Evolutionary conservation across 352 stramenopile species (phyloP).

Genomic region (Phytophthora tentaculata): DNA sequence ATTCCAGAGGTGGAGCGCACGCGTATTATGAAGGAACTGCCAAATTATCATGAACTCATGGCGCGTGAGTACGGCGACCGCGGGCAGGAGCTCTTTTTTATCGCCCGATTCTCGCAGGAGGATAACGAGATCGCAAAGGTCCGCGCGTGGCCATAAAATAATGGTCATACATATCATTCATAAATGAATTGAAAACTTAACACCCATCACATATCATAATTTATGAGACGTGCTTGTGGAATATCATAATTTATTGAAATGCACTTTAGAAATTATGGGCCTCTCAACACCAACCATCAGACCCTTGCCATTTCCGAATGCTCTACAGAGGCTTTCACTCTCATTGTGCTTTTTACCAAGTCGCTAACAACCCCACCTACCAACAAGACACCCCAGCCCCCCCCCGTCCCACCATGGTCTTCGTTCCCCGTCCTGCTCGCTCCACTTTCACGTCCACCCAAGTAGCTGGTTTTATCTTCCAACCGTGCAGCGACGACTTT

Average conservation of each 20-base stretch:
- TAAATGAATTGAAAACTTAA: not conserved
- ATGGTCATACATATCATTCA: not conserved
- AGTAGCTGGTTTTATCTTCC: not conserved
- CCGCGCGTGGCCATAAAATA: conserved; percentile 6
- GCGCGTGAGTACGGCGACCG: conserved; percentile 78
- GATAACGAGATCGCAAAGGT: conserved; percentile 72
- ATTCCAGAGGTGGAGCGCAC: conserved; percentile 58
- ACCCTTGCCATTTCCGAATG: not conserved
- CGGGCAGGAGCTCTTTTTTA: conserved; percentile 92
- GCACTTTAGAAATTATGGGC: not conserved
- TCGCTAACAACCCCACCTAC: not conserved
- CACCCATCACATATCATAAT: not conserved
- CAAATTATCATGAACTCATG: conserved; percentile 62
- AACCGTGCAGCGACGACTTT: not conserved
- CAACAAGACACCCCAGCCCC: not conserved
- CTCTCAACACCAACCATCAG: not conserved
- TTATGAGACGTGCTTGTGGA: no score
- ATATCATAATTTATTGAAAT: not conserved
- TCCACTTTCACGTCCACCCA: not conserved
- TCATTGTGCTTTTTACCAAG: not conserved
- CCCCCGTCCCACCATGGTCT: not conserved
- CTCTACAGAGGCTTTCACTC: not conserved
- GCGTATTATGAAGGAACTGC: conserved; percentile 56
- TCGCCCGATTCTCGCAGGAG: conserved; percentile 73
- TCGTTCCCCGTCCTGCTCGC: not conserved